phyloP scores from a whole-genome alignment of 345 rosid genomes.

The Cardamine resedifolia region DNA sequence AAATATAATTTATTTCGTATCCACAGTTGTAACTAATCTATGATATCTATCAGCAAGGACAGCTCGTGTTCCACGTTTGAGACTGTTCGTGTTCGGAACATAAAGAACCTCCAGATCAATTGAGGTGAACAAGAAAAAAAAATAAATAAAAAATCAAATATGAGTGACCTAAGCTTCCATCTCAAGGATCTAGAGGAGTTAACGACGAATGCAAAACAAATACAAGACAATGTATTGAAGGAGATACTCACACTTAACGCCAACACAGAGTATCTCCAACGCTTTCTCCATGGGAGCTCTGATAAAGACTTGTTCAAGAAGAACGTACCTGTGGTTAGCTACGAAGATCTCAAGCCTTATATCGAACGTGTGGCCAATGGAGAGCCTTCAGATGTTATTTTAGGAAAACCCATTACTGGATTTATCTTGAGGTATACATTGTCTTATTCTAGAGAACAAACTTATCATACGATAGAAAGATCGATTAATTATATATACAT shows the following conservation, averaged over 20 bases:
- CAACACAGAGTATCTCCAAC: not conserved
- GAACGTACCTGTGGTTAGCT: constrained; percentile 53
- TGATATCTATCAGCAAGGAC: no score
- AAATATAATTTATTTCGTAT: no score
- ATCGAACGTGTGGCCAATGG: constrained; percentile 31
- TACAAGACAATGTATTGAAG: constrained; percentile 43
- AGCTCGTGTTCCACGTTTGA: no score
- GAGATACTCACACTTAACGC: constrained; percentile 50
- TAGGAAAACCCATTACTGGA: constrained; percentile 54
- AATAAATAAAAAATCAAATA: no score
- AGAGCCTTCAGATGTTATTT: constrained; percentile 46
- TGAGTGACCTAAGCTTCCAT: no score
- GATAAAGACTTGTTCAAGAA: constrained; percentile 49
- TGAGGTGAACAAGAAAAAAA: no score
- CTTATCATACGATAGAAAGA: no score
- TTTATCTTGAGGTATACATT: constrained; percentile 39
- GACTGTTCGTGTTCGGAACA: no score
- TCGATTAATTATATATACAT: no score
- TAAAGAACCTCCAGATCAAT: no score
- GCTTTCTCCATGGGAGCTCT: constrained; percentile 40
- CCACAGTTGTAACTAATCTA: no score
- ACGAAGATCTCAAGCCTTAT: constrained; percentile 54
- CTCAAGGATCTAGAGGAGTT: no score
- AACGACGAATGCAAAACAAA: constrained; percentile 18
- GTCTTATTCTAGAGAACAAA: not conserved